A percentile compares a stretch with the other conserved stretches of the same genome.
These are phyloP conservation scores for Thelephora terrestris DNA, from an alignment of 1,284 basidiomycete genomes.

Conservation along the genomic window DNA sequence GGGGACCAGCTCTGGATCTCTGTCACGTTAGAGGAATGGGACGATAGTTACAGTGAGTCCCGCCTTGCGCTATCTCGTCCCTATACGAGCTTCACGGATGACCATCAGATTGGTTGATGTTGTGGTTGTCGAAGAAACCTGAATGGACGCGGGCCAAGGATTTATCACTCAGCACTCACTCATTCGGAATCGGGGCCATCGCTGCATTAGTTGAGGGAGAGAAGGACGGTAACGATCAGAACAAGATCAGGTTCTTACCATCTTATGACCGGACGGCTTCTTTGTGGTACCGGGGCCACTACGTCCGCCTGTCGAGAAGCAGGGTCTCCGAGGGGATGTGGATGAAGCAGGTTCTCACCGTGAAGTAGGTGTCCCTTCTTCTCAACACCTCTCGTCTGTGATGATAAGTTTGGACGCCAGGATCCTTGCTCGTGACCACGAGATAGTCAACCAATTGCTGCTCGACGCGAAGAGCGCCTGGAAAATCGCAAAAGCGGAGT, in stretches of 20 bases:
- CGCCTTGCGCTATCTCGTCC: no score
- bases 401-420: conserved; percentile 5
- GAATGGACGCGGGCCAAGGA: conserved; percentile 39
- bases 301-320: conserved; percentile 33
- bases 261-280: conserved; percentile 31
- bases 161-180: conserved; percentile 39
- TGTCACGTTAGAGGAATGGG: conserved; percentile 21
- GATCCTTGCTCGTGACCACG: conserved; percentile 13
- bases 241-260: conserved; percentile 39
- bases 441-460: conserved; percentile 18
- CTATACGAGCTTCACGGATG: conserved; percentile 2
- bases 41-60: conserved; percentile 15
- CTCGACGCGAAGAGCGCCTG: conserved; percentile 19
- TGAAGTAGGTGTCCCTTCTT: no score
- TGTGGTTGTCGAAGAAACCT: conserved; percentile 48
- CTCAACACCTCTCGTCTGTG: neutral
- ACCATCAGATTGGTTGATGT: conserved; percentile 38
- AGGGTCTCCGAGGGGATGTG: conserved; percentile 17
- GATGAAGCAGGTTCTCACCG: conserved; percentile 12
- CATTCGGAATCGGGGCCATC: conserved; percentile 27
- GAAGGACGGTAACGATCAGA: conserved; percentile 20
- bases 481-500: conserved; percentile 13
- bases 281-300: conserved; percentile 40
- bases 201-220: conserved; percentile 27
- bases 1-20: conserved; percentile 14